phyloP scores from a whole-genome alignment of 1,284 basidiomycete species.

The Trametes pubescens region DNA sequence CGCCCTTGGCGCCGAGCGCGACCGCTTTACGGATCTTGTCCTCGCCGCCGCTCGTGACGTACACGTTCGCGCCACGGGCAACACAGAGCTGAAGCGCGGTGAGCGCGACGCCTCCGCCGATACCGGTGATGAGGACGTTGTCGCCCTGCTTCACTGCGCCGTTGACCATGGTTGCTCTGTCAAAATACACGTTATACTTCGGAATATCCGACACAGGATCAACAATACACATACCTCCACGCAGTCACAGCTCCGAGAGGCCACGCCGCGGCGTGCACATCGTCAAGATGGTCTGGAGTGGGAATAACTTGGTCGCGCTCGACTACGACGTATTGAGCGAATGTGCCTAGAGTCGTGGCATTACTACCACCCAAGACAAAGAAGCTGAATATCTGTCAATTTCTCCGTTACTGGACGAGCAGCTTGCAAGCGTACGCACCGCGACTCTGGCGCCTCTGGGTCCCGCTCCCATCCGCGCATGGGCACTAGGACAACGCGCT shows the following conservation, averaged over 20 bases:
- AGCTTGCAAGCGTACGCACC: slow-evolving; percentile 30
- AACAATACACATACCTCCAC: slow-evolving; percentile 65
- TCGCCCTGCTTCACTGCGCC: slow-evolving; percentile 70
- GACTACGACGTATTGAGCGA: slow-evolving; percentile 80
- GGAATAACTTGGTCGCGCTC: slow-evolving; percentile 73
- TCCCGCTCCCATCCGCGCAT: slow-evolving; percentile 79
- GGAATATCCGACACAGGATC: background rate
- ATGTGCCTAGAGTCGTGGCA: slow-evolving; percentile 70
- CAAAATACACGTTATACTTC: background rate
- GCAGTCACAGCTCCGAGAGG: slow-evolving; percentile 84
- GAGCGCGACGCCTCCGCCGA: slow-evolving; percentile 87
- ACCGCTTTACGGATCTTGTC: slow-evolving; percentile 78
- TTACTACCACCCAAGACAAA: slow-evolving; percentile 66
- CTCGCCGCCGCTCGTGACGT: slow-evolving; percentile 79
- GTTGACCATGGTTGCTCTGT: slow-evolving; percentile 76
- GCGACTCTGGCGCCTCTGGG: slow-evolving; percentile 64
- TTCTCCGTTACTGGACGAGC: background rate
- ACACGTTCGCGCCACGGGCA: slow-evolving; percentile 81
- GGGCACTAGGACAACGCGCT: slow-evolving; percentile 79
- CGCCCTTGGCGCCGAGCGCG: slow-evolving; percentile 78
- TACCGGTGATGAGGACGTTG: slow-evolving; percentile 82
- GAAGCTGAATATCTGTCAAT: slow-evolving; percentile 49
- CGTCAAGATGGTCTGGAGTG: slow-evolving; percentile 74
- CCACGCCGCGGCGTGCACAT: slow-evolving; percentile 78
- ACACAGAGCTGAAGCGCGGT: slow-evolving; percentile 80